These are phyloP conservation scores for Pythium dissimile DNA, from an alignment of 352 stramenopile species.

Conservation along the genomic window DNA sequence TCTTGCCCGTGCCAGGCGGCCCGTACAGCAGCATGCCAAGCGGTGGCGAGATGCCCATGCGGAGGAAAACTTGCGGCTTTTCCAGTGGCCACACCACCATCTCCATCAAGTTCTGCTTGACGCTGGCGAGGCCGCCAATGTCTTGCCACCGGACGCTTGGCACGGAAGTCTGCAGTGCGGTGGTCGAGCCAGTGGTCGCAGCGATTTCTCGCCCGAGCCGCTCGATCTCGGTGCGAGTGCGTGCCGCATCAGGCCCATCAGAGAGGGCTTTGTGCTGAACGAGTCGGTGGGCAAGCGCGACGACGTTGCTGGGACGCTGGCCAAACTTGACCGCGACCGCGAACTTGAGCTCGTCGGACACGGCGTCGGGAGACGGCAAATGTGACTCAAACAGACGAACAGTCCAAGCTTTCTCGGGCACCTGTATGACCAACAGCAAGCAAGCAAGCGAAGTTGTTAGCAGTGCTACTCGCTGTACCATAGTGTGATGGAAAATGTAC, in stretches of 20 bases:
- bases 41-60: conserved; percentile 79
- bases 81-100: conserved; percentile 88
- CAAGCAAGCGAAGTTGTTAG: neutral
- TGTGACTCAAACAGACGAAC: conserved; percentile 41
- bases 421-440: conserved; percentile 22
- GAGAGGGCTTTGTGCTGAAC: neutral
- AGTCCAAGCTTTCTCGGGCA: conserved; percentile 60
- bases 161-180: conserved; percentile 41
- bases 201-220: conserved; percentile 44
- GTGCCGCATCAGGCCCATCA: neutral
- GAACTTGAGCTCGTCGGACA: conserved; percentile 47
- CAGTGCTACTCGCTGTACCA: too few relatives aligned
- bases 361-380: conserved; percentile 24
- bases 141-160: conserved; percentile 69
- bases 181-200: conserved; percentile 25
- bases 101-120: conserved; percentile 78
- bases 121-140: conserved; percentile 61
- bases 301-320: conserved; percentile 74
- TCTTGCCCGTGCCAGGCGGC: conserved; percentile 82
- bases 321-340: conserved; percentile 69
- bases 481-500: conserved; percentile 30
- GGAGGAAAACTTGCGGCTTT: conserved; percentile 69
- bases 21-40: conserved; percentile 76
- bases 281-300: conserved; percentile 49
- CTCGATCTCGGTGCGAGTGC: conserved; percentile 44